Percentiles rank a stretch among this genome's conserved stretches.
Conservation (phyloP, 2,329 filamentous ascomycete genomes). For the Verticillium isaacii region DNA sequence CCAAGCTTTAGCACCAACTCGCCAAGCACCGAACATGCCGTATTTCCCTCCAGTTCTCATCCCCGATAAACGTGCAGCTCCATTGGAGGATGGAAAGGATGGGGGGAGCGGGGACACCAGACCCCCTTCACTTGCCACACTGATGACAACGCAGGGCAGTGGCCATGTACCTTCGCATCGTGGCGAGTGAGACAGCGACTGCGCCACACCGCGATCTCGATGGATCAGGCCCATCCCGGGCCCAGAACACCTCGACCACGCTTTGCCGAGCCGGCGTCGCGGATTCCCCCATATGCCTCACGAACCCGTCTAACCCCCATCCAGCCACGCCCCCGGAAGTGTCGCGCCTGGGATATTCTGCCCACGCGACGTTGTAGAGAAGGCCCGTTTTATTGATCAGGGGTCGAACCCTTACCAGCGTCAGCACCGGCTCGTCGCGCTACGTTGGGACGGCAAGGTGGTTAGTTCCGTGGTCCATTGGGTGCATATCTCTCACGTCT, state of each 20-base stretch:
- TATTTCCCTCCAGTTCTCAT: background rate
- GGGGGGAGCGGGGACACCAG: too few relatives aligned
- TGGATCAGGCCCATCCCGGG: background rate
- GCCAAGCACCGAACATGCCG: background rate
- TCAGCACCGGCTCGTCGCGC: background rate
- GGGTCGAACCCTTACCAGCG: background rate
- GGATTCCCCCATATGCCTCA: background rate
- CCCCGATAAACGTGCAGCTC: background rate
- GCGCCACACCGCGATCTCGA: background rate
- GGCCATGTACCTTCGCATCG: background rate
- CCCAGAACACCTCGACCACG: background rate
- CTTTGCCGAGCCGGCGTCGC: background rate
- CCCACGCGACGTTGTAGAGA: background rate
- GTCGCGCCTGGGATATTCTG: background rate
- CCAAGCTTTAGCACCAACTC: background rate
- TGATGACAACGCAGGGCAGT: background rate
- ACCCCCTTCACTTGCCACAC: background rate
- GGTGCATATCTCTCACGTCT: background rate
- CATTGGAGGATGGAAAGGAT: too few relatives aligned
- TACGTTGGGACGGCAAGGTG: background rate
- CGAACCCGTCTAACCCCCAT: background rate
- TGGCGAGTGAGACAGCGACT: background rate
- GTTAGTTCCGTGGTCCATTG: background rate
- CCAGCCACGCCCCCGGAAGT: background rate
- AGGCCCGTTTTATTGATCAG: background rate